Percentiles rank a stretch among this genome's conserved stretches.
Conservation (phyloP, 495 filamentous ascomycete genomes). For the Mycothermus thermophilus region DNA sequence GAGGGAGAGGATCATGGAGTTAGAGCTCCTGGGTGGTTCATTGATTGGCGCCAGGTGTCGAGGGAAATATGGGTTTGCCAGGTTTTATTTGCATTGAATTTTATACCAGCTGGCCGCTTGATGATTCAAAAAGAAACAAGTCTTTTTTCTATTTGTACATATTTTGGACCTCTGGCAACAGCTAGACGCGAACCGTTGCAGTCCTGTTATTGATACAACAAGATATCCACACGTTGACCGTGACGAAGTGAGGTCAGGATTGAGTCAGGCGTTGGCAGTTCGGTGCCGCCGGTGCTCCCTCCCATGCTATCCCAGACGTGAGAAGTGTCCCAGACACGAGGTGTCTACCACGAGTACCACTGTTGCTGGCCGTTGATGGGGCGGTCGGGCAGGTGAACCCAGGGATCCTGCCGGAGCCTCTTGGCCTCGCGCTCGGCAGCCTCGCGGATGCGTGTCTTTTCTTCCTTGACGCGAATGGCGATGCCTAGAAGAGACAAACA, state of each 20-base stretch:
- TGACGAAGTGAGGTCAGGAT: too few relatives aligned
- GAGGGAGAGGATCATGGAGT: too few relatives aligned
- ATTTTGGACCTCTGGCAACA: background rate
- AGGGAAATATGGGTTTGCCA: too few relatives aligned
- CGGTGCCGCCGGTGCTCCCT: too few relatives aligned
- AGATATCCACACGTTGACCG: too few relatives aligned
- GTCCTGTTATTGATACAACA: conserved; percentile 6
- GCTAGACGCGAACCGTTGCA: background rate
- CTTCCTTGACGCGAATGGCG: conserved; percentile 80
- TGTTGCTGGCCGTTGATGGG: conserved; percentile 66
- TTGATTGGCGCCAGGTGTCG: too few relatives aligned
- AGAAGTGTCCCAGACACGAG: too few relatives aligned
- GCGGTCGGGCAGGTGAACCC: conserved; percentile 72
- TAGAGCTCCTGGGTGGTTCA: too few relatives aligned
- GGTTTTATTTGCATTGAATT: background rate
- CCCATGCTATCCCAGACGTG: too few relatives aligned
- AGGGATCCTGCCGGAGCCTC: conserved; percentile 54
- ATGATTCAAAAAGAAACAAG: background rate
- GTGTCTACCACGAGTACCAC: conserved; percentile 78
- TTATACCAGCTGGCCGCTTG: background rate
- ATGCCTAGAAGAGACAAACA: conserved; percentile 37
- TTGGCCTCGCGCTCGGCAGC: conserved; percentile 63
- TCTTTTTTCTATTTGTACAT: conserved; percentile 10
- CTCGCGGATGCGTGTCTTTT: conserved; percentile 70
- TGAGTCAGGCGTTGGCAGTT: too few relatives aligned